Evolutionary conservation across 306 rosid species (phyloP).

Genomic region (Datisca glomerata): DNA sequence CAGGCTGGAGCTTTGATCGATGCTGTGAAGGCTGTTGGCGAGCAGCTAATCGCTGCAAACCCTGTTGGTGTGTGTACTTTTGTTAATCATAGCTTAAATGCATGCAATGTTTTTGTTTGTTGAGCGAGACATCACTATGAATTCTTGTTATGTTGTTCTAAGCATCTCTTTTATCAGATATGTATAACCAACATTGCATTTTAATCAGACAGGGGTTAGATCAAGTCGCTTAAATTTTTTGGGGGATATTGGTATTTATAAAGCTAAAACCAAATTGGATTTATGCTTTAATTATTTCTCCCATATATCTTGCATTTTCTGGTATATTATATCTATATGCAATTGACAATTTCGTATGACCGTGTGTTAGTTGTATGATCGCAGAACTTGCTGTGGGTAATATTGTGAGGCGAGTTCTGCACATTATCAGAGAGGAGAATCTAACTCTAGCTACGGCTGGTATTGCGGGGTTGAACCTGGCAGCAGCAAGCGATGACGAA

Average conservation of each 20-base stretch:
- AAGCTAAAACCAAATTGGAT: slow-evolving; percentile 2
- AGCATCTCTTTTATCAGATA: neutral
- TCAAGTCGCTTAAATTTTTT: neutral
- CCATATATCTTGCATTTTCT: too few species aligned
- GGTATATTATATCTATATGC: too few species aligned
- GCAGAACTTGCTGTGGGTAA: slow-evolving; percentile 98
- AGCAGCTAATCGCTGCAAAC: slow-evolving; percentile 83
- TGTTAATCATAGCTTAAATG: neutral
- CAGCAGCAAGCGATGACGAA: slow-evolving; percentile 78
- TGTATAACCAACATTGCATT: too few species aligned
- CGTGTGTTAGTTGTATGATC: slow-evolving; percentile 18
- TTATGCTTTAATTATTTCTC: slow-evolving; percentile 5
- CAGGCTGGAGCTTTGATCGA: slow-evolving; percentile 74
- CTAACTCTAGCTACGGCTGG: slow-evolving; percentile 81
- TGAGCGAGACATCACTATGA: neutral
- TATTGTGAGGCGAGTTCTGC: slow-evolving; percentile 92
- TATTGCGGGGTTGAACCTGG: slow-evolving; percentile 63
- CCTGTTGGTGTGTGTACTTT: slow-evolving; percentile 59
- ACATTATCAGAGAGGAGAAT: slow-evolving; percentile 92
- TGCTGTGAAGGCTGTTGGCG: slow-evolving; percentile 84
- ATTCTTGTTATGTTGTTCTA: neutral
- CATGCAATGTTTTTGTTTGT: neutral
- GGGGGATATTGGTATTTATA: too few species aligned
- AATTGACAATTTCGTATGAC: too few species aligned
- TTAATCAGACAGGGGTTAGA: too few species aligned